phyloP scores from a whole-genome alignment of 805 yeast species.

The Metschnikowia arizonensis region DNA sequence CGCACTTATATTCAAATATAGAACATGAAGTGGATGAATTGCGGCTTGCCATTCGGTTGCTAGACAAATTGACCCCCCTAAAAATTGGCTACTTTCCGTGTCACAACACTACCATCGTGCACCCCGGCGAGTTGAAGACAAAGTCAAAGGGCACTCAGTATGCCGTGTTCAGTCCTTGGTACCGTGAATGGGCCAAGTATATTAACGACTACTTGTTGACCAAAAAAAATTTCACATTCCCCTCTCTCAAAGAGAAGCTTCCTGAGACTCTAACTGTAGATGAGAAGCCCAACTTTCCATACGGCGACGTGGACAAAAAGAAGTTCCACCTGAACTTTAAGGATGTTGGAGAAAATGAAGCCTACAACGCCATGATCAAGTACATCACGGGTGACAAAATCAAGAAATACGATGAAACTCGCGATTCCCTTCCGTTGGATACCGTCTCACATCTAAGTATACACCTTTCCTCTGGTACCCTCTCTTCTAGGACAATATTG shows the following conservation, averaged over 20 bases:
- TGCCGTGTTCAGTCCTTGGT: slow-evolving; percentile 45
- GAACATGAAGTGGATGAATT: slow-evolving; percentile 47
- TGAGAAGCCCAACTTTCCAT: slow-evolving; percentile 14
- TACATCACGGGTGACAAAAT: slow-evolving; percentile 24
- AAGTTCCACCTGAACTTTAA: slow-evolving; percentile 24
- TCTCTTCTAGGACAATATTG: slow-evolving; percentile 41
- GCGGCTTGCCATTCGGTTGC: slow-evolving; percentile 23
- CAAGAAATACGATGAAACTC: slow-evolving; percentile 27
- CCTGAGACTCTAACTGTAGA: slow-evolving; percentile 7
- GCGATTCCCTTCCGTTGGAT: slow-evolving; percentile 29
- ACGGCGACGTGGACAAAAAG: slow-evolving; percentile 18
- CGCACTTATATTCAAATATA: slow-evolving; percentile 33
- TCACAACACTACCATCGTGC: slow-evolving; percentile 42
- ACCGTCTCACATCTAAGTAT: slow-evolving; percentile 42
- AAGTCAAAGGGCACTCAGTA: slow-evolving; percentile 36
- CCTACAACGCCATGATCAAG: slow-evolving; percentile 19
- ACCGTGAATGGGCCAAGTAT: slow-evolving; percentile 33
- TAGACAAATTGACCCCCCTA: slow-evolving; percentile 13
- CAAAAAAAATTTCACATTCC: slow-evolving; percentile 13
- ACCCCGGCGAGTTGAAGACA: slow-evolving; percentile 35
- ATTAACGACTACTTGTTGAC: slow-evolving; percentile 20
- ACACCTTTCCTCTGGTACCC: slow-evolving; percentile 44
- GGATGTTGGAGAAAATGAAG: slow-evolving; percentile 32
- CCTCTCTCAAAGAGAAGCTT: slow-evolving; percentile 15
- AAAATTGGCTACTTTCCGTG: slow-evolving; percentile 23